Evolutionary conservation across 176 grass and related monocot species (phyloP).

Genomic region (Leersia perrieri): DNA sequence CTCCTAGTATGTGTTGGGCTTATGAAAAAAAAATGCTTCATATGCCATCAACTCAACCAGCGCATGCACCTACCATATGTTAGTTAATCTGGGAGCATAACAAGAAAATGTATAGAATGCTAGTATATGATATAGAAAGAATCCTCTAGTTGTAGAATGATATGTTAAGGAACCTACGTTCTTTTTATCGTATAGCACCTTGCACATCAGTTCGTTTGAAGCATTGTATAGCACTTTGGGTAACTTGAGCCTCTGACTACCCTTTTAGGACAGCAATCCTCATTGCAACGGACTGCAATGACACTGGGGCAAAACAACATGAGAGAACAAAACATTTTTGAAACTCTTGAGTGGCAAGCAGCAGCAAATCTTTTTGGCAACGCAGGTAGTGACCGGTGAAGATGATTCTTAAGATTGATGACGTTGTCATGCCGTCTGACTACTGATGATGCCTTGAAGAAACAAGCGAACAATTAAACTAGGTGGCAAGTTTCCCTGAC

Average conservation of each 20-base stretch:
- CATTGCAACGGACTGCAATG: slow-evolving; percentile 70
- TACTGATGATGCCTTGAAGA: too few relatives aligned
- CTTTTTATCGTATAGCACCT: background rate
- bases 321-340: slow-evolving; percentile 66
- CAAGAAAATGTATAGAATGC: background rate
- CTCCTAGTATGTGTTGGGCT: background rate
- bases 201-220: background rate
- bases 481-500: too few relatives aligned
- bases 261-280: slow-evolving; percentile 61
- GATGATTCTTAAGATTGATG: slow-evolving; percentile 87
- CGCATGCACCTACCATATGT: background rate
- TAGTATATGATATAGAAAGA: background rate
- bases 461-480: too few relatives aligned
- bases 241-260: slow-evolving; percentile 18
- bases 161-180: background rate
- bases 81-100: background rate
- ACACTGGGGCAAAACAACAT: slow-evolving; percentile 56
- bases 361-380: slow-evolving; percentile 66
- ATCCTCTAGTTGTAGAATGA: background rate
- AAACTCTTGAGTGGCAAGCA: slow-evolving; percentile 83
- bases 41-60: background rate
- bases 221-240: background rate
- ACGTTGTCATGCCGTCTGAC: slow-evolving; percentile 54
- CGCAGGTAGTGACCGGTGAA: slow-evolving; percentile 83
- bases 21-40: background rate